Base-by-base conservation (phyloP, 108 stramenopile species). In the Parietichytrium sp. region DNA sequence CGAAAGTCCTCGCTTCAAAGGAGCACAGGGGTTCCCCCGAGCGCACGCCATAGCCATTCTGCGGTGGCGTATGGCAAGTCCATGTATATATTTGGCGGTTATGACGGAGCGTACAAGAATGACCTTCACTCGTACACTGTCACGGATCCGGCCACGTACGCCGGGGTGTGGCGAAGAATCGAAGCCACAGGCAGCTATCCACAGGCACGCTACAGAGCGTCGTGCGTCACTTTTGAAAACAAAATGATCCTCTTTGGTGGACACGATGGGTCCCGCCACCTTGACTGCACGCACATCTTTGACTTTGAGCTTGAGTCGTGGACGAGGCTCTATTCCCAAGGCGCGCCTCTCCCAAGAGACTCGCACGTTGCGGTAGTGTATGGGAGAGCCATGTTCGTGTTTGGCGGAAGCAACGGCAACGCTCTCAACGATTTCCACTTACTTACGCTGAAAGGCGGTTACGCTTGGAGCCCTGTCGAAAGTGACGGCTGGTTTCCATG, bases 171-270 rank as follows among this genome's bases (percentile, higher is more conserved):
- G 61, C 61, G 61, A 33, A 72, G 45, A 42, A 93, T 98, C 3
- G 83, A 85, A 48, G 86, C 89, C 15, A 87, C 91, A 23, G 97
- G 97, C 7, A 84, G 96, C 25, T 86, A 93, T 8, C 96, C 96
- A 10, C 85, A 95, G 33, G 94, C 97, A 3, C 92, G 97, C 47
- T 98, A 98, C 87, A 90, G 97, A n/a, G 93, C 93, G 18, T 95
- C 97, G 0, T 91, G 93, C 33, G 83, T 81, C 79, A 84, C 85
- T 12, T 61, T 84, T 25, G 61, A 33, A 1, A n/a, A 36, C 38
- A 50, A 81, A 50, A 84, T 84, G 26, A 47, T 81, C 6, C 80
- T 84, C 31, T 79, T 79, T 54, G 83, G 83, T 30, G 83, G 83
- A 1, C 83, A 84, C 48, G 54, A 84, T 27, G 83, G 83, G 25